phyloP scores from a whole-genome alignment of 2,329 filamentous ascomycete genomes.

The Xenoacremonium recifei region DNA sequence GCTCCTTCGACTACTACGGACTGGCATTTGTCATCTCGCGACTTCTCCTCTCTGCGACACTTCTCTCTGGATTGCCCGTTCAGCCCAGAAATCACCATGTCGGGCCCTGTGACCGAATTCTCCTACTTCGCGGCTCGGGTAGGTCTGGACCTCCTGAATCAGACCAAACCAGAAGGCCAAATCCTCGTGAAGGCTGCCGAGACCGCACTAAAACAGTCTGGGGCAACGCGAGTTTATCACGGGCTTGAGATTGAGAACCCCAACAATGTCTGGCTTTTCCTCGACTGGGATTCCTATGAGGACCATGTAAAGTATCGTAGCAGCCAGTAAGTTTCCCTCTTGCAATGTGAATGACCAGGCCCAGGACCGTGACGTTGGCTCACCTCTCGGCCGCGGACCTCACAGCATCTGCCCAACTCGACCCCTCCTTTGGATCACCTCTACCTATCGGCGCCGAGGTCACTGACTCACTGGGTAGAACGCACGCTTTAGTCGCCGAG shows the following conservation, averaged over 20 bases:
- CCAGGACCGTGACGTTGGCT: too few relatives aligned
- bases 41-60: too few relatives aligned
- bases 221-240: constrained; percentile 20
- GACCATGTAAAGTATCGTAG: constrained; percentile 18
- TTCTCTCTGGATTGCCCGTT: too few relatives aligned
- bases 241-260: constrained; percentile 24
- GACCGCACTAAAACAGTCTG: constrained; percentile 19
- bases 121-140: constrained; percentile 17
- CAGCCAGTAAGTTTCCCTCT: constrained; percentile 10
- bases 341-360: too few relatives aligned
- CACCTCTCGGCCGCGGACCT: too few relatives aligned
- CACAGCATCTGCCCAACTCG: too few relatives aligned
- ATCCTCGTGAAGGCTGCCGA: constrained; percentile 14
- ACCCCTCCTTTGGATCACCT: too few relatives aligned
- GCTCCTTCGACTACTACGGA: too few relatives aligned
- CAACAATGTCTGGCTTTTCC: constrained; percentile 20
- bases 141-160: constrained; percentile 13
- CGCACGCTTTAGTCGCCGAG: background rate
- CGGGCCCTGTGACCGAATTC: constrained; percentile 20
- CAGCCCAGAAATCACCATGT: too few relatives aligned
- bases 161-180: constrained; percentile 13
- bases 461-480: too few relatives aligned
- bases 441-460: too few relatives aligned
- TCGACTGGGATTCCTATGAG: constrained; percentile 24
- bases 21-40: too few relatives aligned